A percentile compares a stretch with the other conserved stretches of the same genome.
phyloP scores from a whole-genome alignment of 306 rosid genomes.

The Neltuma alba region DNA sequence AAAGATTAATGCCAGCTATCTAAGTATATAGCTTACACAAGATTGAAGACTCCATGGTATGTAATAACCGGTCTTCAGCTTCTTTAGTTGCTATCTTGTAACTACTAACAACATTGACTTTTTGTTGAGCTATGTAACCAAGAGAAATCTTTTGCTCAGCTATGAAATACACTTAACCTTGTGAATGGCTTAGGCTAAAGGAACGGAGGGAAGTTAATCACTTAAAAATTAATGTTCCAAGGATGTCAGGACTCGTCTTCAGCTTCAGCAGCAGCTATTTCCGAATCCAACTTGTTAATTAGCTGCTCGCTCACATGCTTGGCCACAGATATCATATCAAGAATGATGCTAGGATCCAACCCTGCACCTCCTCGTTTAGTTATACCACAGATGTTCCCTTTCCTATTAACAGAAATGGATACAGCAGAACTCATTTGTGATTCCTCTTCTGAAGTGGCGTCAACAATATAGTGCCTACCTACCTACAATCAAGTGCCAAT shows the following conservation, averaged over 20 bases:
- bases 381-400: constrained; percentile 75
- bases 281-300: constrained; percentile 70
- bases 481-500: constrained; percentile 44
- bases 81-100: not conserved
- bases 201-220: not conserved
- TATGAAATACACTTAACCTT: not conserved
- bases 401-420: constrained; percentile 70
- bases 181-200: not conserved
- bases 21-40: not conserved
- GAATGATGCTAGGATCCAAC: constrained; percentile 77
- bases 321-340: constrained; percentile 87
- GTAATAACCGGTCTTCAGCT: not conserved
- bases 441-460: constrained; percentile 88
- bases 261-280: constrained; percentile 87
- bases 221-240: not conserved
- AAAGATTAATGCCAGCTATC: not conserved
- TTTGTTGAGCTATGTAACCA: not conserved
- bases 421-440: constrained; percentile 89
- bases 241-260: constrained; percentile 56
- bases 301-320: constrained; percentile 73
- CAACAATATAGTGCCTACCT: constrained; percentile 83
- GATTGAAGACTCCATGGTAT: not conserved
- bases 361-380: constrained; percentile 87
- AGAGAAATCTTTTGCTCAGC: not conserved
- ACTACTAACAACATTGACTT: not conserved